Evolutionary conservation across 106 monocot species (phyloP), one percentile per base, ranked within the genome.

Genomic region (Narthecium ossifragum): DNA sequence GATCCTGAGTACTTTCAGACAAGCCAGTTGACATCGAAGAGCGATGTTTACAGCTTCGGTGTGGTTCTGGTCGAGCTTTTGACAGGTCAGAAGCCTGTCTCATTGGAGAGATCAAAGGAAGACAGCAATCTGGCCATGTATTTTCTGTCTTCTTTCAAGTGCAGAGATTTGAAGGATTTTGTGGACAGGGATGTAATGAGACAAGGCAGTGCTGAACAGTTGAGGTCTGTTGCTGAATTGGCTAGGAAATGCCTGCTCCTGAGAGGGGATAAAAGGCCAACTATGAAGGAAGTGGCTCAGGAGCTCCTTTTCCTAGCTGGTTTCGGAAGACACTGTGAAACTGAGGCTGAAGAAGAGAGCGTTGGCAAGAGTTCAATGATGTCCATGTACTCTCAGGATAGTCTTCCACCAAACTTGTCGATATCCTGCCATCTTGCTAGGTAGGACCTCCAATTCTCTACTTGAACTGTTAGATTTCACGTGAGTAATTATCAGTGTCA

Each of bases 61-160:
- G 63, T 63, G 4, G 51, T 63, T 4, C 63, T 63, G 11, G 63
- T 63, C 3, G 63, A 63, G 63, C 50, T 63, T 3, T 24, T 63
- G 34, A 63, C 63, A n/a, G 63, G 63, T 10, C 47, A 63, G 32
- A 63, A 63, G 34, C 63, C 63, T 4, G 63, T 63, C 5, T 61
- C 61, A 0, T 24, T 54, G 2, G 62, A 70, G 20, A 61, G 70
- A 23, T 21, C 55, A 2, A 45, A 33, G 45, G 71, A 71, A 12
- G 71, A 63, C 22, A 71, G 43, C 24, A 62, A 71, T 48, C n/a
- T 71, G 33, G 71, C 71, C 6, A 63, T 71, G 66, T 66, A 73
- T 29, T 73, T 73, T 26, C 23, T 73, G 59, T 59, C 73, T 2
- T 73, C 73, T 5, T 32, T 66, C 23, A 73, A 73, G 32, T 65